Evolutionary conservation across 108 stramenopile species (phyloP).

Genomic region (Nannochloropsis oceanica): DNA sequence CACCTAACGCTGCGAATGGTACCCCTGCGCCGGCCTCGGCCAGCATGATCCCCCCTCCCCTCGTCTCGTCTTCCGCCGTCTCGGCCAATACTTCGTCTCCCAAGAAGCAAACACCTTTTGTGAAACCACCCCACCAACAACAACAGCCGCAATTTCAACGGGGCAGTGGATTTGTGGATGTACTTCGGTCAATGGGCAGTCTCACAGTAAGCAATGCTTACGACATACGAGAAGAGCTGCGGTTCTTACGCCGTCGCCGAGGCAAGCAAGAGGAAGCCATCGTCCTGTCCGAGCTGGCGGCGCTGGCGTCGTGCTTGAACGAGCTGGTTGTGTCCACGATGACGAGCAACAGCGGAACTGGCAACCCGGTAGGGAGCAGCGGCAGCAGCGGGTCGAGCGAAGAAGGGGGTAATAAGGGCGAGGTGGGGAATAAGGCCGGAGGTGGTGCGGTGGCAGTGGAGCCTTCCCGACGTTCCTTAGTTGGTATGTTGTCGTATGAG

Average conservation of each 20-base stretch:
- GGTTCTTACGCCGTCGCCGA: background rate
- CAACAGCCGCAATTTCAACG: background rate
- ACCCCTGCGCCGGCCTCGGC: no score
- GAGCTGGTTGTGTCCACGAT: background rate
- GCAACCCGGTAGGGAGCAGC: background rate
- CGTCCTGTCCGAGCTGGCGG: background rate
- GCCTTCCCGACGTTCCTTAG: background rate
- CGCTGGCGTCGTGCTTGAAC: background rate
- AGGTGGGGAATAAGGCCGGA: background rate
- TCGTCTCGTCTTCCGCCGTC: no score
- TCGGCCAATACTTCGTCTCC: no score
- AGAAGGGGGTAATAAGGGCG: background rate
- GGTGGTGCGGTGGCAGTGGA: background rate
- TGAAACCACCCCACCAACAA: background rate
- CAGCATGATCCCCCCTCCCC: no score
- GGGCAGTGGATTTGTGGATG: background rate
- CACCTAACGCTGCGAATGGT: no score
- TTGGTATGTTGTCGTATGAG: background rate
- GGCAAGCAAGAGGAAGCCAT: background rate
- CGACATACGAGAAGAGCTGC: background rate
- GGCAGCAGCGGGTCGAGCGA: background rate
- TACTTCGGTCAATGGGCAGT: background rate
- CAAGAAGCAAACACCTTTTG: no score
- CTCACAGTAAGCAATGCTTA: background rate
- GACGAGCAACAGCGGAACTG: background rate